A percentile compares a stretch with the other conserved stretches of the same genome.
phyloP scores from a whole-genome alignment of 2,329 filamentous ascomycete genomes.

The Zopfia rhizophila region DNA sequence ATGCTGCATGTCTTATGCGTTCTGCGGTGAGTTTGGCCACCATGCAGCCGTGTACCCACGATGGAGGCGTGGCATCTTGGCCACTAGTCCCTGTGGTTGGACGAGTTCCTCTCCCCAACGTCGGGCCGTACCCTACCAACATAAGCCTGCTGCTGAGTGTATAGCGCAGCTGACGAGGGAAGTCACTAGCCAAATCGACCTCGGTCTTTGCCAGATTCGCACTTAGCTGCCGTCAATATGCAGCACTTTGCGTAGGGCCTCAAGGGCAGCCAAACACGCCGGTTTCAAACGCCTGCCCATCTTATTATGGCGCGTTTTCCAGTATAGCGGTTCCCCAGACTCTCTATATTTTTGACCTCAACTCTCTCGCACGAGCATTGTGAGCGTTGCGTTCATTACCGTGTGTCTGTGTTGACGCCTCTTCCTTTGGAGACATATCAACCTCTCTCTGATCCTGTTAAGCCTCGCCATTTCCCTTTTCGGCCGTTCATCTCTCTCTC shows the following conservation, averaged over 20 bases:
- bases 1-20: conserved; percentile 4
- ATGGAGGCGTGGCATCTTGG: conserved; percentile 1
- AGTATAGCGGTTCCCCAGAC: conserved; percentile 6
- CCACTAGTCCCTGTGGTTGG: neutral
- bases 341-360: no score
- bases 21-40: neutral
- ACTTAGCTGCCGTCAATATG: conserved; percentile 17
- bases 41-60: conserved; percentile 1
- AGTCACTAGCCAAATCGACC: no score
- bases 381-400: no score
- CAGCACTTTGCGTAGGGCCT: conserved; percentile 7
- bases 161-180: no score
- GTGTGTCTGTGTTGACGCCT: no score
- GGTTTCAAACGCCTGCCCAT: neutral
- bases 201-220: neutral
- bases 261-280: neutral
- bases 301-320: conserved; percentile 14
- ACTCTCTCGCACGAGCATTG: no score
- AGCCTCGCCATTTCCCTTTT: no score
- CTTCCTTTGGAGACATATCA: no score
- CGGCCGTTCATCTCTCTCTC: no score
- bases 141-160: neutral
- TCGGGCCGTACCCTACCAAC: neutral
- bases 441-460: no score
- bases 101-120: neutral